Base-by-base conservation (phyloP, 2,329 filamentous ascomycete genomes). In the Alternaria arborescens region DNA sequence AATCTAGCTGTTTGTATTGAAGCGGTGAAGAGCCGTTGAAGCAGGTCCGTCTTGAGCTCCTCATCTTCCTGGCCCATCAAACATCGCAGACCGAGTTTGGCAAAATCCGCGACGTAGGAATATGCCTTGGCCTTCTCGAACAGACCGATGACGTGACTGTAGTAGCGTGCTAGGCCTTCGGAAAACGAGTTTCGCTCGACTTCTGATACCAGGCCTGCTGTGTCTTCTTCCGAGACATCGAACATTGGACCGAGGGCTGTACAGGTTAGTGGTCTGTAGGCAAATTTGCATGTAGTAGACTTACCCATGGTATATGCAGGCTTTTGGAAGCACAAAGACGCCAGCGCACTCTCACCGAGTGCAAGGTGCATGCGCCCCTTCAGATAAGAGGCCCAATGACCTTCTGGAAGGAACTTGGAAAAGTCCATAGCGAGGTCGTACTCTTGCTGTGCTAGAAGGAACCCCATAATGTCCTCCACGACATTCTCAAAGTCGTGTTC, bases 21-120 rank as follows among this genome's bases (percentile, higher is more conserved):
- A 18, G 93, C 91, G 63, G 89, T 90, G 82, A 98, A 98, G 3
- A 97, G 85, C 3, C 93, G 90, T 67, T 88, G 90, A 20, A 96
- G 88, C 71, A 98, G 87, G 3, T 78, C 75, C 0, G 71, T 73
- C 56, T 76, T 75, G 75, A 79, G 52, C 67, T 73, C 70, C 20
- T 71, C 62, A 3, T 75, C 70, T 46, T 76, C 67, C 16, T 66
- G 66, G 28, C 72, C 71, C 40, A 60, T 63, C 53, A 77, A 38
- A 6, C 69, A 71, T 36, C 68, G 67, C 42, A 96, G 82, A 6
- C 91, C 89, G 24, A 94, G 82, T 40, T 88, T 86, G 40, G 92
- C 89, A 81, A 97, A 97, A 67, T 97, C 92, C 6, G 93, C 87
- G 41, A 96, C 92, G 71, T 91, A 91, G 2, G 91, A 91, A 77